phyloP scores from a whole-genome alignment of 2,329 filamentous ascomycete species.

The Aspergillus luchuensis region DNA sequence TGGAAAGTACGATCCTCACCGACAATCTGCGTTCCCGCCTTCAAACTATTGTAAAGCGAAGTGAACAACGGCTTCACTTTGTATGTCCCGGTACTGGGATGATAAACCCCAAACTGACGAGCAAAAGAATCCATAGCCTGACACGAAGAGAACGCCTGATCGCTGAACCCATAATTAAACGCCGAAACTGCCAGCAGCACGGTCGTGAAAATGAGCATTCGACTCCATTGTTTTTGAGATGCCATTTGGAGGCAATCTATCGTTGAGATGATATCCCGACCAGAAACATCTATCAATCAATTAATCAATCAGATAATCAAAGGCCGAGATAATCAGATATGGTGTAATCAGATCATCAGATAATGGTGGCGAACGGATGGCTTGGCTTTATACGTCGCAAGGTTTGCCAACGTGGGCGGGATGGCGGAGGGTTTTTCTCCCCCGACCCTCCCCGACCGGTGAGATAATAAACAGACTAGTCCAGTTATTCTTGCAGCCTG shows the following conservation, averaged over 20 bases:
- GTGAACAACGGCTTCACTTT: not conserved
- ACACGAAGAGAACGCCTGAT: constrained; percentile 3
- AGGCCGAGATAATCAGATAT: constrained; percentile 1
- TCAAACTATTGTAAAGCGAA: constrained; percentile 6
- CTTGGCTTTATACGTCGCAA: not conserved
- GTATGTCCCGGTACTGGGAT: not conserved
- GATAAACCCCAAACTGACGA: not conserved
- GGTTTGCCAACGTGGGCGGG: not conserved
- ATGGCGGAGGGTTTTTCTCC: not conserved
- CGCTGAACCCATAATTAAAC: constrained; percentile 7
- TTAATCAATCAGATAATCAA: not conserved
- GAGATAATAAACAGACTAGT: too few species aligned
- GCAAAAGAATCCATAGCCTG: constrained; percentile 7
- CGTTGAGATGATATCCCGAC: too few species aligned
- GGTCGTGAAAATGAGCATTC: constrained; percentile 1
- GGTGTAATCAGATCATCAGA: constrained; percentile 4
- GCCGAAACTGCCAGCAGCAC: constrained; percentile 3
- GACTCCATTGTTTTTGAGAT: not conserved
- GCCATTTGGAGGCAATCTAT: not conserved
- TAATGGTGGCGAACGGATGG: not conserved
- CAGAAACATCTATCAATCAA: not conserved
- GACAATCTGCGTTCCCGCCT: not conserved
- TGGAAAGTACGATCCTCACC: not conserved
- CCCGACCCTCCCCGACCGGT: not conserved
- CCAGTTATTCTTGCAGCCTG: not conserved